Conservation (phyloP, 805 yeast genomes). For the Candida tammaniensis region DNA sequence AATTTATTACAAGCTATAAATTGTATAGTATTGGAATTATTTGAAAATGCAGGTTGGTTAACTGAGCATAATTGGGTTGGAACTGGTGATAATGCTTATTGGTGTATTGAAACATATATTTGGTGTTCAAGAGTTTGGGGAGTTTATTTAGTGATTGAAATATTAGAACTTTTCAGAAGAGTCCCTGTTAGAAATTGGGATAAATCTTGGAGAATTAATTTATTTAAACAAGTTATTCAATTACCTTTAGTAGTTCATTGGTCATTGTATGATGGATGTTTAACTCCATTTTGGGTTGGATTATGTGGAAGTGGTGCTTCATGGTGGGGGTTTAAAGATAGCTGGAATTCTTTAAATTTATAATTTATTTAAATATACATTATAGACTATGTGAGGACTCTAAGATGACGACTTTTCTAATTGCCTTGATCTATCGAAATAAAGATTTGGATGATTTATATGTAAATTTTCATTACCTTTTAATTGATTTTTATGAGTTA, state of each 20-base stretch:
- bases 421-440: conserved; percentile 73
- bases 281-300: conserved; percentile 47
- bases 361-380: conserved; percentile 6
- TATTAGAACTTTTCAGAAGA: conserved; percentile 39
- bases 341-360: conserved; percentile 36
- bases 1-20: conserved; percentile 39
- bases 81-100: conserved; percentile 36
- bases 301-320: conserved; percentile 45
- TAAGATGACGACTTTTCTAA: conserved; percentile 34
- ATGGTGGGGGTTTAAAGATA: conserved; percentile 37
- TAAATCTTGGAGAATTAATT: conserved; percentile 29
- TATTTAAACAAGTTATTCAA: conserved; percentile 38
- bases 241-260: conserved; percentile 44
- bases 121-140: conserved; percentile 49
- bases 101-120: conserved; percentile 43
- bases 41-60: conserved; percentile 45
- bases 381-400: not conserved
- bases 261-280: conserved; percentile 44
- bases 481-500: conserved; percentile 51
- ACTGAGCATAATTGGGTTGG: conserved; percentile 46
- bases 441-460: conserved; percentile 84
- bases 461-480: conserved; percentile 50
- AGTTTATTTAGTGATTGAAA: conserved; percentile 34
- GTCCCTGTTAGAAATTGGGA: conserved; percentile 38
- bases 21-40: conserved; percentile 37